Base-by-base conservation (phyloP, 2,329 filamentous ascomycete genomes). In the Cladobotryum protrusum region DNA sequence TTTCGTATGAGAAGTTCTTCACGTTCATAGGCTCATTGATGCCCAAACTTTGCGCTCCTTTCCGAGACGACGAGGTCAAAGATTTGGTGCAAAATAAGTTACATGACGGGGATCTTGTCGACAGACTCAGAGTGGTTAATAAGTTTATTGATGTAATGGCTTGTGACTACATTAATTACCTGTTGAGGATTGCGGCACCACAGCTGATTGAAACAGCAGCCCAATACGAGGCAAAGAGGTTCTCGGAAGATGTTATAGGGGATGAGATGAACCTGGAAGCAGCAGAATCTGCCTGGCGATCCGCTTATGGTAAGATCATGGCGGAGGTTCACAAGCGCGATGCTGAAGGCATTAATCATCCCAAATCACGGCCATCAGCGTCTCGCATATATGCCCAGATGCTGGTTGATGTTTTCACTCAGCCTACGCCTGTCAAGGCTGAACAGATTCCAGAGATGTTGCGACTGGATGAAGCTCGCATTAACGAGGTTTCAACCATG, bases 1-100 rank as follows among this genome's bases (percentile, higher is more conserved):
- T 92, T 63, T 91, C 87, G 0, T 91, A 91, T 56, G 83, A 87
- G 56, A 85, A 82, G 52, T 91, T 92, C 67, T 92, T 92, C 62
- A 72, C 76, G 2, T 86, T 88, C 54, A 88, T 92, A 76, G 82
- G 81, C 1, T 79, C 80, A 2, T 76, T 93, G 43, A 72, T 93
- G 44, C 87, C 87, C 5, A 87, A 87, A 62, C 78, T 93, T 13
- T 92, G 88, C 59, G 88, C 88, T 0, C 88, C 88, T 0, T 83
- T 88, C 61, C 77, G 88, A n/a, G 88, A 93, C 60, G 81, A 80
- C 4, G 83, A 89, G 62, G 85, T 89, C 51, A 85, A 86, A 62
- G 75, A 78, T 2, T 68, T 92, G 17, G 73, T 83, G 2, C 78
- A 85, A 45, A 81, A 83, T 52, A 78, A 81, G 55, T 70, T 84